Percentiles rank a stretch among this genome's conserved stretches.
These are phyloP conservation scores for Didymella arachidicola DNA, from an alignment of 2,329 filamentous ascomycete genomes.

Conservation along the genomic window DNA sequence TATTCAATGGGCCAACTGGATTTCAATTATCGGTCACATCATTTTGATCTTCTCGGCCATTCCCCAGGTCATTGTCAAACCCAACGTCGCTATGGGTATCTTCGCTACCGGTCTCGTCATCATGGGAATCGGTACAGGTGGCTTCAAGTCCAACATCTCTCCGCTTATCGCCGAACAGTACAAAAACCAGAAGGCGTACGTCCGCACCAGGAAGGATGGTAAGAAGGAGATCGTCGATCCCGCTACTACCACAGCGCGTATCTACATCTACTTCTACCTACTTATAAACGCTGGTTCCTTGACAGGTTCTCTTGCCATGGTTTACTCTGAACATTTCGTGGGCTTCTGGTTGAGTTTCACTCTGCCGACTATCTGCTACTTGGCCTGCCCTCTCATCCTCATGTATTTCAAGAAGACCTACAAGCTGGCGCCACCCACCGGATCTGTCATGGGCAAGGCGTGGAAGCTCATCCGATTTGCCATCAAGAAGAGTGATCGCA, in stretches of 20 bases:
- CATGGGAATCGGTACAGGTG: constrained; percentile 72
- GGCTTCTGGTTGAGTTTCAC: constrained; percentile 78
- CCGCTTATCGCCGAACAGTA: constrained; percentile 67
- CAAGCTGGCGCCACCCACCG: constrained; percentile 69
- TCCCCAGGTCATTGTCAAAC: constrained; percentile 59
- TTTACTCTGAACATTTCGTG: constrained; percentile 56
- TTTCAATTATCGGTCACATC: constrained; percentile 66
- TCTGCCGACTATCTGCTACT: constrained; percentile 71
- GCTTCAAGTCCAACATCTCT: constrained; percentile 72
- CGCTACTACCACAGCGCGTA: constrained; percentile 69
- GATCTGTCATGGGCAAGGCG: constrained; percentile 74
- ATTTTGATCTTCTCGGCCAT: constrained; percentile 65
- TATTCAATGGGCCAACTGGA: constrained; percentile 62
- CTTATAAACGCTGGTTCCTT: constrained; percentile 51
- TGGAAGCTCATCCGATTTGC: constrained; percentile 65
- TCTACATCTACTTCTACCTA: constrained; percentile 57
- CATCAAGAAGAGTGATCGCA: constrained; percentile 30
- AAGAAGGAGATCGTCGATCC: constrained; percentile 72
- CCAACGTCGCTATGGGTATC: constrained; percentile 60
- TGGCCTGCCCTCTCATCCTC: constrained; percentile 64
- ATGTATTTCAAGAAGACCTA: constrained; percentile 71
- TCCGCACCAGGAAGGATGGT: constrained; percentile 40
- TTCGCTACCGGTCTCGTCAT: constrained; percentile 66
- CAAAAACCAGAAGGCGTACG: constrained; percentile 41
- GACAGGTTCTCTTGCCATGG: constrained; percentile 48